These are phyloP conservation scores for Letharia columbiana DNA, from an alignment of 495 filamentous ascomycete genomes.

Conservation along the genomic window DNA sequence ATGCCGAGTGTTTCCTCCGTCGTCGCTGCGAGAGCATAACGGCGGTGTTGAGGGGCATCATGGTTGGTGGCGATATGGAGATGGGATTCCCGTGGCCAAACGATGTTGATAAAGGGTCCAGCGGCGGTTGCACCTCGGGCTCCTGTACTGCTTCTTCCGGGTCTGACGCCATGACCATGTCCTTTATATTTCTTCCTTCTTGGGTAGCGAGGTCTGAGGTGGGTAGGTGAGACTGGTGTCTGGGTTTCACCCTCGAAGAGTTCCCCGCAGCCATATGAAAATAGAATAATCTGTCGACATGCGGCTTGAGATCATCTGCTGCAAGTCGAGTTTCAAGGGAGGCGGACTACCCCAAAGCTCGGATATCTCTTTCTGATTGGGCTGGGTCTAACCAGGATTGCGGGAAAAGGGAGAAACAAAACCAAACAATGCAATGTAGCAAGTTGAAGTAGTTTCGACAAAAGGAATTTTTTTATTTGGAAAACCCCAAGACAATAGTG, in stretches of 20 bases:
- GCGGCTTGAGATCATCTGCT: slow-evolving; percentile 26
- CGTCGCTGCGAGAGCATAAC: slow-evolving; percentile 21
- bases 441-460: slow-evolving; percentile 2
- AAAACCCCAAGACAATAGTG: slow-evolving; percentile 1
- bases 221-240: slow-evolving; percentile 18
- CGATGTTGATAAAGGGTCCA: slow-evolving; percentile 15
- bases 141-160: slow-evolving; percentile 14
- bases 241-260: slow-evolving; percentile 25
- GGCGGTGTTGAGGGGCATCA: slow-evolving; percentile 19
- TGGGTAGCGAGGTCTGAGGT: slow-evolving; percentile 12
- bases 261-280: slow-evolving; percentile 29
- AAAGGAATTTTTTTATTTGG: background rate
- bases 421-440: slow-evolving; percentile 20
- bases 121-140: slow-evolving; percentile 13
- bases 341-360: slow-evolving; percentile 17
- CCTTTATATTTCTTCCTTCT: slow-evolving; percentile 18
- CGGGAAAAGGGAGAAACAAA: slow-evolving; percentile 22
- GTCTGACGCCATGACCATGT: slow-evolving; percentile 20
- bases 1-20: slow-evolving; percentile 21
- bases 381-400: slow-evolving; percentile 13
- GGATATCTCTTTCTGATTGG: slow-evolving; percentile 24
- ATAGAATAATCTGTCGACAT: slow-evolving; percentile 22
- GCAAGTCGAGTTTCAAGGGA: slow-evolving; percentile 24
- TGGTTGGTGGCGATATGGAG: slow-evolving; percentile 20
- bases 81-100: slow-evolving; percentile 13